These are phyloP conservation scores for Marsdenia floribunda DNA, from an alignment of 257 asterid species.

Conservation along the genomic window DNA sequence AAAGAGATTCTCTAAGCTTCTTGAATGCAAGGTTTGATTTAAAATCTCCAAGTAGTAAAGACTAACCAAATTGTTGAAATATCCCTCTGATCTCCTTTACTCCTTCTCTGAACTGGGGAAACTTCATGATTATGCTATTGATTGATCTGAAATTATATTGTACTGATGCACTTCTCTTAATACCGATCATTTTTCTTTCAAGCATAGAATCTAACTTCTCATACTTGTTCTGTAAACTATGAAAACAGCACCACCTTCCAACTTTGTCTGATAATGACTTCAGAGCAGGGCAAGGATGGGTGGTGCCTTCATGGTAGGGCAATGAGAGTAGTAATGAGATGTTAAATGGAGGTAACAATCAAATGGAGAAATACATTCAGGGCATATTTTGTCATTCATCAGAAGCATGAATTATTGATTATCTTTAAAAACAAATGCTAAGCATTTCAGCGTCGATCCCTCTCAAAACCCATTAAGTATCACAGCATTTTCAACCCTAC, in stretches of 20 bases:
- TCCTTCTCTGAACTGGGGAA: constrained; percentile 44
- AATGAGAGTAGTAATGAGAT: neutral
- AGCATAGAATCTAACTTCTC: constrained; percentile 34
- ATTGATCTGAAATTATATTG: constrained; percentile 34
- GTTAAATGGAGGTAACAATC: neutral
- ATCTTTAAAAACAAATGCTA: neutral
- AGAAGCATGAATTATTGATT: neutral
- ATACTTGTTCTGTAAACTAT: constrained; percentile 26
- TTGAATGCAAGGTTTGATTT: neutral
- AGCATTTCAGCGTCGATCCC: neutral
- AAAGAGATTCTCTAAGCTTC: constrained; percentile 2
- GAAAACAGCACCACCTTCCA: constrained; percentile 26
- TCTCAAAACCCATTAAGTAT: neutral
- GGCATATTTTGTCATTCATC: too few relatives aligned
- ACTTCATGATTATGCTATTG: constrained; percentile 41
- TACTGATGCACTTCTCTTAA: constrained; percentile 24
- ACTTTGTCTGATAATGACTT: constrained; percentile 27
- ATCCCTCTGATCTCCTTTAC: constrained; percentile 33
- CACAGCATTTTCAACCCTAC: neutral
- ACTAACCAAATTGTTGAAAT: constrained; percentile 41
- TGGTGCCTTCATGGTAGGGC: constrained; percentile 19
- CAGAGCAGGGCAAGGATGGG: constrained; percentile 16
- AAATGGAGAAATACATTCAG: neutral
- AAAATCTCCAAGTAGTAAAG: neutral
- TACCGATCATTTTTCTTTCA: constrained; percentile 37